Conservation (phyloP, 2,329 filamentous ascomycete species). For the Bipolaris sorokiniana region DNA sequence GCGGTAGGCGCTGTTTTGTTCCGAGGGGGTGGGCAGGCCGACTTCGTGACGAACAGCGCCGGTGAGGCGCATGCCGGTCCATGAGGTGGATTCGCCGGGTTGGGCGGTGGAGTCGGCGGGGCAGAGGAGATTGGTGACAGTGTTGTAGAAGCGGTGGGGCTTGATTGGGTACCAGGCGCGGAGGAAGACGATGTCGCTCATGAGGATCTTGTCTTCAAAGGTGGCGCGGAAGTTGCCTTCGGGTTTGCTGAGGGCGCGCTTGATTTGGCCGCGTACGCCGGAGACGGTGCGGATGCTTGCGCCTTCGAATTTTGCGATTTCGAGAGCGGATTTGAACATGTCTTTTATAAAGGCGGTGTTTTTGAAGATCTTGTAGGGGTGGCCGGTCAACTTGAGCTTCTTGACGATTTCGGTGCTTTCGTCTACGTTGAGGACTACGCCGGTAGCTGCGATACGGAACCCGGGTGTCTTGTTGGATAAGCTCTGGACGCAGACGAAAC, state of each 20-base stretch:
- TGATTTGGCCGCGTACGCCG: conserved; percentile 95
- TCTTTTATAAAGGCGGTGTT: conserved; percentile 99
- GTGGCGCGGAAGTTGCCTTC: conserved; percentile 96
- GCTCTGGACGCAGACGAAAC: conserved; percentile 91
- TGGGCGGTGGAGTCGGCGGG: conserved; percentile 41
- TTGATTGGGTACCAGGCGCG: conserved; percentile 97
- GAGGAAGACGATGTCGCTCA: conserved; percentile 95
- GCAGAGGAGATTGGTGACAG: conserved; percentile 88
- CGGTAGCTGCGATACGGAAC: conserved; percentile 93
- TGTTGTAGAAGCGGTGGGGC: conserved; percentile 95
- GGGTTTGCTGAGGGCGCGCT: conserved; percentile 88
- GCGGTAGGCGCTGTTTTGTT: conserved; percentile 86
- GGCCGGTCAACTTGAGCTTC: conserved; percentile 95
- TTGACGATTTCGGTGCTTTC: conserved; percentile 98
- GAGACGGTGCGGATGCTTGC: conserved; percentile 95
- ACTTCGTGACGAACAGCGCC: conserved; percentile 84
- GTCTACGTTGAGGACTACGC: conserved; percentile 91
- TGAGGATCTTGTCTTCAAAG: conserved; percentile 97
- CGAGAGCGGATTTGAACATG: conserved; percentile 93
- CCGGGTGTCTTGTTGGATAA: conserved; percentile 84
- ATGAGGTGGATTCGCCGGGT: conserved; percentile 55
- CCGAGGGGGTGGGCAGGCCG: conserved; percentile 75
- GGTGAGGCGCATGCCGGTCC: conserved; percentile 92
- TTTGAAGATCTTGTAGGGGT: conserved; percentile 97
- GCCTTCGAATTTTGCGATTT: conserved; percentile 98